phyloP scores from a whole-genome alignment of 768 basidiomycete genomes.

The Lyophyllum shimeji region DNA sequence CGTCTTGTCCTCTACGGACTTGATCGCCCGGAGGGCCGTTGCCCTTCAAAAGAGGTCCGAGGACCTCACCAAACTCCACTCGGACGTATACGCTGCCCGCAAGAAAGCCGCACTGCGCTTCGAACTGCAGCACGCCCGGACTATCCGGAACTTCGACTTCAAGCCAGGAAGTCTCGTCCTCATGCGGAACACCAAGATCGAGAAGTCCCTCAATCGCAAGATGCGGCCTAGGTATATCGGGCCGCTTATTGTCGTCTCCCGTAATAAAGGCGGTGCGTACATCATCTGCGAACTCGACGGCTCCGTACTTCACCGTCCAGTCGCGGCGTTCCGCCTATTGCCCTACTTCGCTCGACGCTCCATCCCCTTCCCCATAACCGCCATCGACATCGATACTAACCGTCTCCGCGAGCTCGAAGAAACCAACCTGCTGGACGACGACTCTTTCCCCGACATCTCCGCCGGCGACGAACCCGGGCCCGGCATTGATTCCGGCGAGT shows the following conservation, averaged over 20 bases:
- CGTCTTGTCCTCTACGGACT: conserved; percentile 20
- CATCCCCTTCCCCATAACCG: neutral
- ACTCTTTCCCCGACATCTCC: neutral
- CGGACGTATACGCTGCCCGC: conserved; percentile 12
- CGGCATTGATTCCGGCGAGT: neutral
- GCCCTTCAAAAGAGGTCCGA: conserved; percentile 21
- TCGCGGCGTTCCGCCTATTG: conserved; percentile 25
- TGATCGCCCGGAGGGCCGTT: conserved; percentile 21
- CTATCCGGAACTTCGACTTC: conserved; percentile 27
- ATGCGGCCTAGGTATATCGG: conserved; percentile 35
- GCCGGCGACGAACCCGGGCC: neutral
- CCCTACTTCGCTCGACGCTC: conserved; percentile 21
- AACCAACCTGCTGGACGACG: neutral
- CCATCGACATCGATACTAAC: neutral
- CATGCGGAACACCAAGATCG: conserved; percentile 30
- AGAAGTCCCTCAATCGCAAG: conserved; percentile 28
- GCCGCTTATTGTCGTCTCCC: conserved; percentile 31
- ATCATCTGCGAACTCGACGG: conserved; percentile 31
- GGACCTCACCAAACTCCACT: conserved; percentile 11
- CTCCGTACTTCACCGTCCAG: conserved; percentile 21
- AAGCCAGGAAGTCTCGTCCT: conserved; percentile 32
- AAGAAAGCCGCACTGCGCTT: conserved; percentile 15
- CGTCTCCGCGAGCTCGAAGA: neutral
- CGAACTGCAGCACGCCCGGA: conserved; percentile 17
- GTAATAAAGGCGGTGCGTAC: conserved; percentile 28